Evolutionary conservation across 2,329 filamentous ascomycete species (phyloP).

Genomic region (Epichloe typhina): DNA sequence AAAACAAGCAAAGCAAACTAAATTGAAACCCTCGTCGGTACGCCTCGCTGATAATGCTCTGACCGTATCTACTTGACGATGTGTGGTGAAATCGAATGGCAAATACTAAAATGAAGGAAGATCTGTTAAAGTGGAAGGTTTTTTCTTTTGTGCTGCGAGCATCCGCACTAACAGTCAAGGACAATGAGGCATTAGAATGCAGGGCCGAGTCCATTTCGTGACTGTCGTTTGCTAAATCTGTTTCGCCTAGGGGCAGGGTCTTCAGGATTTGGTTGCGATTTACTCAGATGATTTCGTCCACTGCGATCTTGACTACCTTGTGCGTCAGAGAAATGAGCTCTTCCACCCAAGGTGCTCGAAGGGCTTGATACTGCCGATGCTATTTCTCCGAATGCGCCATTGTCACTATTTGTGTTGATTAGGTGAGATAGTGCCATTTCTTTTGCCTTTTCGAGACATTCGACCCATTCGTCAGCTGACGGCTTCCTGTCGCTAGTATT

Average conservation of each 20-base stretch:
- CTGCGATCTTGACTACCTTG: constrained; percentile 36
- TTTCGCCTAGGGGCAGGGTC: constrained; percentile 42
- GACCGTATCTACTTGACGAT: constrained; percentile 9
- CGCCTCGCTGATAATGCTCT: constrained; percentile 22
- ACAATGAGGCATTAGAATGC: constrained; percentile 47
- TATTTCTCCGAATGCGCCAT: constrained; percentile 55
- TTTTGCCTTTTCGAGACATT: constrained; percentile 72
- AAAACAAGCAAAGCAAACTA: constrained; percentile 5
- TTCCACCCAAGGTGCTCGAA: constrained; percentile 55
- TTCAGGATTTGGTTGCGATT: constrained; percentile 43
- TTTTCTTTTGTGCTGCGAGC: neutral
- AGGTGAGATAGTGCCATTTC: constrained; percentile 71
- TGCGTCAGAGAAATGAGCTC: constrained; percentile 37
- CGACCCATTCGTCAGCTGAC: constrained; percentile 82
- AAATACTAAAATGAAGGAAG: neutral
- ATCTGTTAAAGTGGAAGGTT: neutral
- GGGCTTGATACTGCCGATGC: constrained; percentile 64
- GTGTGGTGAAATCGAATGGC: neutral
- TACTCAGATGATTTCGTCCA: constrained; percentile 44
- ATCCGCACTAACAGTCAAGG: neutral
- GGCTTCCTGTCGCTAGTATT: constrained; percentile 48
- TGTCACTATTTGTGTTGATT: constrained; percentile 50
- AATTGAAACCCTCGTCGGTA: constrained; percentile 17
- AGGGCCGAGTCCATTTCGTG: constrained; percentile 83
- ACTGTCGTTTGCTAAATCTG: constrained; percentile 83